Evolutionary conservation across 352 stramenopile genomes (phyloP), one percentile per base, ranked within the genome.

Genomic region (Phytopythium vexans): DNA sequence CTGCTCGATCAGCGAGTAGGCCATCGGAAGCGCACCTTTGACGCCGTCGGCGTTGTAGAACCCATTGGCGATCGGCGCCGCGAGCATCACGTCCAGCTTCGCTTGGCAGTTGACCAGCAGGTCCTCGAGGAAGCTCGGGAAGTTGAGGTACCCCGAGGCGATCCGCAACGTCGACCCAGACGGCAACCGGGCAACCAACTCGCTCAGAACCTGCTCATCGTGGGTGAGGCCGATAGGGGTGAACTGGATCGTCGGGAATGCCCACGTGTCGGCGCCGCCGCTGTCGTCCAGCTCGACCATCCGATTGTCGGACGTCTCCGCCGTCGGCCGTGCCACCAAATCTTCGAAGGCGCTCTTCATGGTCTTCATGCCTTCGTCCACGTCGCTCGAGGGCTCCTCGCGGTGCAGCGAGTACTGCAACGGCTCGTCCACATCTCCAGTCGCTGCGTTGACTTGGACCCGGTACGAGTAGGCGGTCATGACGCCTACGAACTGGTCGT

Each of bases 1-100:
- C 51, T 88, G 70, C 62, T 93, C 82, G 42, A 93, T 87, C n/a
- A 91, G 52, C 36, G 79, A 90, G 43, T 93, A 93, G 4, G 80
- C 81, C 77, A 91, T 91, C 3, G 82, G 82, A 15, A 93, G 39
- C 3, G 80, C 77, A n/a, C 80, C 78, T 48, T 87, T 89, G 16
- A 89, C 64, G n/a, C 77, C 77, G 16, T 66, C 69, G 6, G 76
- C 79, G 42, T 81, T 74, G 59, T 77, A 91, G 51, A 93, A 93
- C 8, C 82, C 81, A 37, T 91, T 91, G 9, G 81, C 80, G 21
- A 67, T 71, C 21, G 80, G 82, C 32, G 82, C 78, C 1, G 82
- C 77, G 3, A 77, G 81, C 40, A 91, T 45, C 35, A 91, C 78
- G 42, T 90, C 75, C 45, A 93, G 40, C 21, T 66, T 38, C 33